Conservation (phyloP, 2,329 filamentous ascomycete species). For the Ceratocystis cacaofunesta region DNA sequence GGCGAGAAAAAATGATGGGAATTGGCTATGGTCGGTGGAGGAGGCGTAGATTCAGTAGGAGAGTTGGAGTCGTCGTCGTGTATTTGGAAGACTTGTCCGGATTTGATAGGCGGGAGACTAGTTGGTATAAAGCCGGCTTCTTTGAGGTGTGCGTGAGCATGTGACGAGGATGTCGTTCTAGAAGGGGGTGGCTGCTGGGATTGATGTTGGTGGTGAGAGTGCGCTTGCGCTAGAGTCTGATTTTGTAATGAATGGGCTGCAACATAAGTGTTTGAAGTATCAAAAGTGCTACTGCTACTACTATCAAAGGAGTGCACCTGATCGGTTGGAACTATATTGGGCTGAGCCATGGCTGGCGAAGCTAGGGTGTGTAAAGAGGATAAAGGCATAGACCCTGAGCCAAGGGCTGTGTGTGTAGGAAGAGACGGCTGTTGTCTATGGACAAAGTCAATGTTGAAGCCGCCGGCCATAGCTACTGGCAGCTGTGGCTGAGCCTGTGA, state of each 20-base stretch:
- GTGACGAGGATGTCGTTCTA: constrained; percentile 6
- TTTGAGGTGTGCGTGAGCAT: background rate
- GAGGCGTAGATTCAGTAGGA: constrained; percentile 13
- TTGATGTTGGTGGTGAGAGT: background rate
- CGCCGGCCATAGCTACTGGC: background rate
- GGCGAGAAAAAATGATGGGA: constrained; percentile 4
- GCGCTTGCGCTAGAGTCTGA: background rate
- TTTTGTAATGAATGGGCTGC: background rate
- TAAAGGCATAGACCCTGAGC: background rate
- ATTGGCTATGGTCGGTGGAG: constrained; percentile 1
- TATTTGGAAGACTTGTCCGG: constrained; percentile 15
- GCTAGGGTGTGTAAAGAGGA: background rate
- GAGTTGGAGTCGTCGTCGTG: constrained; percentile 16
- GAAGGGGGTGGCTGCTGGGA: background rate
- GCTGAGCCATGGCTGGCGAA: background rate
- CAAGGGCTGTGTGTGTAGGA: background rate
- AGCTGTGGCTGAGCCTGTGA: background rate
- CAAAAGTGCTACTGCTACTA: background rate
- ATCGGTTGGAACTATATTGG: background rate
- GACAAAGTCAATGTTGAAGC: constrained; percentile 12
- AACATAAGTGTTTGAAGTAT: background rate
- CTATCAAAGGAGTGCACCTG: background rate
- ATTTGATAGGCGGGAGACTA: constrained; percentile 11
- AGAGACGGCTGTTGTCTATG: background rate
- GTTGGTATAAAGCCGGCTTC: constrained; percentile 11